Base-by-base conservation (phyloP, 2,329 filamentous ascomycete species). In the Orbilia brochopaga region DNA sequence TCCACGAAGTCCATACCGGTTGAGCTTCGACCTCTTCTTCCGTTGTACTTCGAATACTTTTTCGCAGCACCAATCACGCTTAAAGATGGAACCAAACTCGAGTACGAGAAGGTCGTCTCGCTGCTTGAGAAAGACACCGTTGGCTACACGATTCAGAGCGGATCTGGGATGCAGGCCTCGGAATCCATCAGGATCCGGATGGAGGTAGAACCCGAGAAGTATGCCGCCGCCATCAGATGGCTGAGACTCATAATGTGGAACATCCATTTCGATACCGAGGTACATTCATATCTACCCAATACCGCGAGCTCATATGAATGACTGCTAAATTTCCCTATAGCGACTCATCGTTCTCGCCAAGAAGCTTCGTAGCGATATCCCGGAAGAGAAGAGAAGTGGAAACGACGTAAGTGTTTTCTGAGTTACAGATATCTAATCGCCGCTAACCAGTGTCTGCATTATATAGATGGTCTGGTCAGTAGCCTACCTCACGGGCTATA, bases 71-170 rank as follows among this genome's bases (percentile, higher is more conserved):
- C 93, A 1, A 88, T 99, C 69, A 56, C 40, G 6, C 83, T 85
- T 76, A 87, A 88, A 30, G 84, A 92, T 76, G 92, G 90, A 48
- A 84, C 91, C 78, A 85, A 85, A 23, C 82, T 99, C 30, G 87
- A 89, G 53, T 99, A 97, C 76, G 94, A 97, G 78, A 86, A 96
- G 73, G 90, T 97, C 1, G 92, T 97, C 50, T 90, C 91, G 78
- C 88, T 92, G 78, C 84, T 99, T 2, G 94, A 99, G 79, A 87
- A 89, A 77, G 92, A 97, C 76, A 97, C 94, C 0, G 88, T 97
- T 66, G 88, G 87, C 75, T 97, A 96, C 79, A 83, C 82, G 1
- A 86, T 97, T 74, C 86, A 87, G 69, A 86, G 86, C 1, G 89
- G 87, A 4, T 83, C 84, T 17, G 83, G 84, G 35, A 81, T 95